Percentiles rank a stretch among this genome's conserved stretches.
phyloP scores from a whole-genome alignment of 192 early-diverging fungal genomes.

The Podila minutissima region DNA sequence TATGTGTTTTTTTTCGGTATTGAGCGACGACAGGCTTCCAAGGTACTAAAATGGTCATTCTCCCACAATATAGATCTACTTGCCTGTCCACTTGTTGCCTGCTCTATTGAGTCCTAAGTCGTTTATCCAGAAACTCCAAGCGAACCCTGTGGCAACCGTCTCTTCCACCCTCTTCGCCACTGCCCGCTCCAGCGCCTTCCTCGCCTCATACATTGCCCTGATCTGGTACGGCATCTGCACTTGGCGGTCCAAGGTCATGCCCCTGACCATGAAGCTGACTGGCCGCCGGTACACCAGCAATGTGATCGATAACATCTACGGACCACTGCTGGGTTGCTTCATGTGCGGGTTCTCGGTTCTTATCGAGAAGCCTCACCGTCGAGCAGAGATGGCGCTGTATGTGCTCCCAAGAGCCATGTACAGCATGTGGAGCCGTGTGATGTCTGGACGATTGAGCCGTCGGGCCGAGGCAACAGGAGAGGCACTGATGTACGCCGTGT shows the following conservation, averaged over 20 bases:
- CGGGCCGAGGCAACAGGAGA: constrained; percentile 52
- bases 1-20: no score
- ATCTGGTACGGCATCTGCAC: constrained; percentile 66
- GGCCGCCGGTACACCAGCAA: constrained; percentile 36
- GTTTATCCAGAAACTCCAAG: constrained; percentile 47
- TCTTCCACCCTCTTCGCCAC: constrained; percentile 55
- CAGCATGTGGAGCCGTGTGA: constrained; percentile 56
- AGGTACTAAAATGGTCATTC: not conserved
- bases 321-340: constrained; percentile 61
- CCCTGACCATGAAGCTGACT: constrained; percentile 41
- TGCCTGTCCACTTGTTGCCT: constrained; percentile 70
- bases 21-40: no score
- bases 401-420: constrained; percentile 62
- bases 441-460: constrained; percentile 50
- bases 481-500: constrained; percentile 58
- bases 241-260: constrained; percentile 58
- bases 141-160: constrained; percentile 40
- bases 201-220: constrained; percentile 62
- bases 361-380: constrained; percentile 66
- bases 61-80: constrained; percentile 56
- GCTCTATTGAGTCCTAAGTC: constrained; percentile 61
- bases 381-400: constrained; percentile 64
- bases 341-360: constrained; percentile 72
- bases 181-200: constrained; percentile 62
- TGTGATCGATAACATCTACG: constrained; percentile 56